Evolutionary conservation across 1,284 basidiomycete genomes (phyloP), one percentile per base, ranked within the genome.

Genomic region (Ceratobasidium sp.): DNA sequence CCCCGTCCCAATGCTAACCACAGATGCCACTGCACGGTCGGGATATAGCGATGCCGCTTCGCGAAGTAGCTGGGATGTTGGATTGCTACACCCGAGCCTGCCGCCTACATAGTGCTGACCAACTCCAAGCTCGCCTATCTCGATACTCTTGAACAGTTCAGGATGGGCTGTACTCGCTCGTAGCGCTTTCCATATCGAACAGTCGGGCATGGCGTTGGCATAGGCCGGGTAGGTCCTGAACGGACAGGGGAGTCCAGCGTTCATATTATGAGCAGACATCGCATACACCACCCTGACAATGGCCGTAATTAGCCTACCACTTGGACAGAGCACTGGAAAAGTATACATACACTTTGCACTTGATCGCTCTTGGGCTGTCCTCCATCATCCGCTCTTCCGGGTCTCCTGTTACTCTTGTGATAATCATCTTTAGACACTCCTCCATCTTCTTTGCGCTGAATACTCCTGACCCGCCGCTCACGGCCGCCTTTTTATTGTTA

Each of bases 21-120:
- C 31, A 35, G 29, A 40, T 5, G 68, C 25, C 1, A 69, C 20
- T 2, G n/a, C 34, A 22, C 25, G 32, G 12, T 42, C 42, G 3
- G 47, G 54, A 20, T 50, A 69, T 3, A 60, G 25, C 20, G 31
- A n/a, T 31, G 40, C 43, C 3, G 34, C 62, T 32, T 70, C 69
- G 20, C 29, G n/a, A 2, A 70, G 52, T 0, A 70, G 42, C 29
- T 70, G 40, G 7, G 52, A 52, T 2, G 52, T 40, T 8, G 69
- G 60, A 22, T 70, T 70, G n/a, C 55, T 55, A n/a, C 53, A 62
- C 31, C 57, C 69, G 35, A 70, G 27, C 15, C 27, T 55, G 10
- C 35, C 60, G 43, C 45, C 69, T 3, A 70, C 47, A 32, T 43
- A 70, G 2, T 42, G 20, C 20, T 49, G 25, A 8, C 6, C 5